Conservation (phyloP, 306 rosid genomes). For the Rubus idaeus region DNA sequence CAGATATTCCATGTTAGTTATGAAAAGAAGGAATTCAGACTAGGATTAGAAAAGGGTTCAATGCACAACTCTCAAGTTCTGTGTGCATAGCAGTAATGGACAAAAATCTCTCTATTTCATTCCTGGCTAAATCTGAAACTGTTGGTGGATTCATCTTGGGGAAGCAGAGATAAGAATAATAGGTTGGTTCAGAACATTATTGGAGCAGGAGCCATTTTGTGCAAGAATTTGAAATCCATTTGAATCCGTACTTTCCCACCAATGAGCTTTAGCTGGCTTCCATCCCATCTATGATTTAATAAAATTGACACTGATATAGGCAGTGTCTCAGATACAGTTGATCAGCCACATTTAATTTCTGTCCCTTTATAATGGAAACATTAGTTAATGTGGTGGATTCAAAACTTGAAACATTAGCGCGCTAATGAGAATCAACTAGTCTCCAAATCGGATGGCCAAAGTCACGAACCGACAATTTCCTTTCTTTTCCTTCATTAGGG, state of each 20-base stretch:
- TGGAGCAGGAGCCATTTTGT: background rate
- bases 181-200: constrained; percentile 19
- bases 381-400: background rate
- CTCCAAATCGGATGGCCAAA: background rate
- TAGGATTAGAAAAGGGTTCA: background rate
- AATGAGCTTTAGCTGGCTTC: constrained; percentile 1
- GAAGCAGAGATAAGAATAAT: constrained; percentile 5
- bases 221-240: constrained; percentile 17
- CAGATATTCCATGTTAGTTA: background rate
- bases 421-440: background rate
- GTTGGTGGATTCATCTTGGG: constrained; percentile 11
- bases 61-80: background rate
- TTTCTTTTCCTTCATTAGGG: background rate
- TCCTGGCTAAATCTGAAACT: background rate
- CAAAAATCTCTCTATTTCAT: background rate
- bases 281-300: background rate
- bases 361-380: background rate
- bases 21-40: background rate
- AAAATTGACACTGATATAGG: background rate
- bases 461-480: background rate
- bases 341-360: background rate
- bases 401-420: background rate
- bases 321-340: background rate
- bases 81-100: background rate
- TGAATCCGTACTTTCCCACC: constrained; percentile 26